Base-by-base conservation (phyloP, 78 protist species). In the Neovahlkampfia damariscottae region DNA sequence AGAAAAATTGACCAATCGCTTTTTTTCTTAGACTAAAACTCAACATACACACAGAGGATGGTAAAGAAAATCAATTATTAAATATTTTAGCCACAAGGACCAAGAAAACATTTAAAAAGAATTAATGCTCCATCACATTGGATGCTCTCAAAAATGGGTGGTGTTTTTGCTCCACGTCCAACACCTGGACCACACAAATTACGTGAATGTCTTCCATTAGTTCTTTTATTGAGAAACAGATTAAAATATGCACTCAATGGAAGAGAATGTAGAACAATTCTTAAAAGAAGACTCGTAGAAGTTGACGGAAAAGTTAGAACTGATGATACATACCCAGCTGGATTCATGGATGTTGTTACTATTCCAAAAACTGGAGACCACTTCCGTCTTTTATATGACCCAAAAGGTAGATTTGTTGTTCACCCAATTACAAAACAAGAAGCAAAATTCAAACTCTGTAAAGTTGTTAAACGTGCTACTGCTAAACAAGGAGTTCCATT, bases 101-200 rank as follows among this genome's bases (percentile, higher is more conserved):
- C 98, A 29, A 94, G 93, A 93, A 85, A 92, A 83, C 98, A 95
- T 86, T 67, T 97, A 67, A 97, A 97, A 93, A 93, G 99, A 76
- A 79, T 97, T 58, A 41, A 71, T 70, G 99, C 99, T 70, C 99
- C 99, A 78, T 68, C 62, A 73, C 96, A 94, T 85, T 96, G 99
- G 99, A 94, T 96, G 98, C 89, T 98, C 40, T 93, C 88, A 93
- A 98, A 98, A 89, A 86, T 98, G 66, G 78, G 94, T 71, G 99
- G 98, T 34, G 82, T 77, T 62, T 96, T 30, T 59, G 99, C 99
- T 0, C 98, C 99, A 36, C 69, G 89, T 38, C 98, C 98, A 34
- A 70, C 93, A 30, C 4, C 94, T 2, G 99, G 99, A 34, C 99
- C 99, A 69, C 99, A 97, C 98, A 97, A 96, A 93, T 67, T 80